Evolutionary conservation across 257 asterid genomes (phyloP), one percentile per base, ranked within the genome.

Genomic region (Haberlea rhodopensis): DNA sequence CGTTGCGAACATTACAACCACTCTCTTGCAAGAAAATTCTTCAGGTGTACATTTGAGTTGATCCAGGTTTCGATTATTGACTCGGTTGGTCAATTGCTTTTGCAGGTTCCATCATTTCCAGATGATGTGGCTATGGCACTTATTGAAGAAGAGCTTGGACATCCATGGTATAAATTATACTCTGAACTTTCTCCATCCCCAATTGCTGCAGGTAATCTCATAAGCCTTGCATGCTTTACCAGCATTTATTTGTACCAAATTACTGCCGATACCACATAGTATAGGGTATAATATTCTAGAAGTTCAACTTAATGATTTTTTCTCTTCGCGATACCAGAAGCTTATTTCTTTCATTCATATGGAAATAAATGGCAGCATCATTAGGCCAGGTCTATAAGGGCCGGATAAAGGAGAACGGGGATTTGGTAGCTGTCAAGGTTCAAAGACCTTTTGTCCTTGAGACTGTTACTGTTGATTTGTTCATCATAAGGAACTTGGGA

Each of bases 311-410:
- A 19, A 40, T 24, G 53, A 27, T 19, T 57, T 57, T 60, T 21
- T 26, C 23, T 66, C 67, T 51, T 53, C 46, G 51, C 53, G 51
- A n/a, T 52, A 21, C 57, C 73, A 71, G 69, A 73, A 68, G 49
- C 60, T 63, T 59, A 27, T 57, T 9, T 54, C 1, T 64, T 60
- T 64, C 70, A 56, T 71, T 53, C 55, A 62, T 29, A 57, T 68
- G 80, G 46, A 76, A 62, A 75, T 74, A 48, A 54, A 67, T 78
- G 62, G 74, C 96, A 94, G 99, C 99, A 53, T 94, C 99, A 65
- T 95, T 94, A 7, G 99, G 99, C 53, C 99, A 94, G 83, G 99
- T 90, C 57, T 94, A 94, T 67, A 94, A 94, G 82, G 99, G 99
- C 66, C 83, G 97, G 31, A 80, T 94, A 62, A 94, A 86, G 73